phyloP scores from a whole-genome alignment of 1,284 basidiomycete genomes.

The Porodaedalea pini region DNA sequence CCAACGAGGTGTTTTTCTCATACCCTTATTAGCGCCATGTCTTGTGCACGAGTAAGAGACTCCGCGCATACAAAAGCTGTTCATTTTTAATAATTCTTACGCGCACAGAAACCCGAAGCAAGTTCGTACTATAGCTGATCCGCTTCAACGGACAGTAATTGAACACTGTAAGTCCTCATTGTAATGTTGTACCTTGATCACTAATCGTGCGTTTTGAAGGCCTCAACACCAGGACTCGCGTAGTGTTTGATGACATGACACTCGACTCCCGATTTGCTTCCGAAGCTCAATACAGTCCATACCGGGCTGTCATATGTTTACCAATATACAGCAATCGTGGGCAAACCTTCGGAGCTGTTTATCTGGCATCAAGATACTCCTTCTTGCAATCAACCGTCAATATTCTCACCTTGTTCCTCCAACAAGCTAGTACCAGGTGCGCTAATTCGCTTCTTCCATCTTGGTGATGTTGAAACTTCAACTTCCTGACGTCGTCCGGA shows the following conservation, averaged over 20 bases:
- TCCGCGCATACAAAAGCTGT: conserved; percentile 1
- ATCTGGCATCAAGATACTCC: conserved; percentile 56
- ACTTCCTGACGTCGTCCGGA: background rate
- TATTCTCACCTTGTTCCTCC: conserved; percentile 60
- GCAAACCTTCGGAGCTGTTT: conserved; percentile 51
- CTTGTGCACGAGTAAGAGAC: conserved; percentile 54
- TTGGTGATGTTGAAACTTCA: too few species aligned
- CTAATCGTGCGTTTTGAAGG: conserved; percentile 35
- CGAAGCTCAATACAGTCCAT: conserved; percentile 54
- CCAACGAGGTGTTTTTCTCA: too few species aligned
- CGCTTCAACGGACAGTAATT: conserved; percentile 60
- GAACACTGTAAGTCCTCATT: conserved; percentile 47
- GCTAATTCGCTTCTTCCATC: background rate
- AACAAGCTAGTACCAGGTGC: conserved; percentile 55
- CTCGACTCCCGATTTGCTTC: conserved; percentile 62
- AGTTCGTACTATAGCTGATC: conserved; percentile 54
- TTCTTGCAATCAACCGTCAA: conserved; percentile 60
- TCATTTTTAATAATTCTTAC: background rate
- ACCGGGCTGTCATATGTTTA: conserved; percentile 61
- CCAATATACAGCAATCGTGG: conserved; percentile 70
- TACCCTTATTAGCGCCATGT: background rate
- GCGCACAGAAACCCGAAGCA: conserved; percentile 52
- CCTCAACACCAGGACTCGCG: conserved; percentile 58
- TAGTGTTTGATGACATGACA: conserved; percentile 57
- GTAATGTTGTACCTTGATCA: background rate